These are phyloP conservation scores for Friedmanniomyces simplex DNA, from an alignment of 495 filamentous ascomycete genomes.

Conservation along the genomic window DNA sequence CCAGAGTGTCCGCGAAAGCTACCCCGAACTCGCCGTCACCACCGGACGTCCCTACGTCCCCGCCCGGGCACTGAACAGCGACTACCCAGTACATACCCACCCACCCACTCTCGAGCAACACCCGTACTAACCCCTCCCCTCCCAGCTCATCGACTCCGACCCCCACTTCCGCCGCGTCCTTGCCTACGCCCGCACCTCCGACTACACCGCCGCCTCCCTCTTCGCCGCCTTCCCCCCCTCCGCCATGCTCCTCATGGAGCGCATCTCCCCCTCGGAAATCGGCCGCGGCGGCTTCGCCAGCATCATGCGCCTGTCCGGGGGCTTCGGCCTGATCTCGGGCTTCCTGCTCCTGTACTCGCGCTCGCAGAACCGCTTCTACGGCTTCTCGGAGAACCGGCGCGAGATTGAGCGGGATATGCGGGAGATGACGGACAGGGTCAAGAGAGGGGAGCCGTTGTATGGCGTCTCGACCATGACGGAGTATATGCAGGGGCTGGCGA, in stretches of 20 bases:
- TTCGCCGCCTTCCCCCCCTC: conserved; percentile 58
- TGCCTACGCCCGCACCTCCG: conserved; percentile 69
- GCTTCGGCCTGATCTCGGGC: conserved; percentile 61
- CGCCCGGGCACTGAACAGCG: conserved; percentile 60
- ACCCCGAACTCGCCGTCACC: conserved; percentile 16
- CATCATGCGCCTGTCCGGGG: conserved; percentile 65
- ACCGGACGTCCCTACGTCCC: conserved; percentile 49
- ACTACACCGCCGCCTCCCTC: conserved; percentile 62
- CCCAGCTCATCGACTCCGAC: conserved; percentile 21
- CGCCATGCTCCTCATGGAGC: conserved; percentile 68
- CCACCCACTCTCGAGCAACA: too few relatives aligned
- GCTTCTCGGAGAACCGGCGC: conserved; percentile 78
- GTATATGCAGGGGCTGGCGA: conserved; percentile 88
- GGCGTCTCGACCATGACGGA: conserved; percentile 64
- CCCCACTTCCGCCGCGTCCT: conserved; percentile 88
- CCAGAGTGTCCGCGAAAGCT: conserved; percentile 5
- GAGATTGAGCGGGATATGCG: conserved; percentile 94
- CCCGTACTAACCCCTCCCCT: not conserved
- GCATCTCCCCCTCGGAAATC: conserved; percentile 66
- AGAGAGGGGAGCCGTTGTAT: conserved; percentile 83
- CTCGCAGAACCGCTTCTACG: conserved; percentile 75
- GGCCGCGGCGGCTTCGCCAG: conserved; percentile 68
- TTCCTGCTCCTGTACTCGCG: conserved; percentile 71
- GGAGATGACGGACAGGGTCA: conserved; percentile 94
- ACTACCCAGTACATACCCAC: conserved; percentile 60